phyloP scores from a whole-genome alignment of 306 rosid genomes.

The Neltuma alba region DNA sequence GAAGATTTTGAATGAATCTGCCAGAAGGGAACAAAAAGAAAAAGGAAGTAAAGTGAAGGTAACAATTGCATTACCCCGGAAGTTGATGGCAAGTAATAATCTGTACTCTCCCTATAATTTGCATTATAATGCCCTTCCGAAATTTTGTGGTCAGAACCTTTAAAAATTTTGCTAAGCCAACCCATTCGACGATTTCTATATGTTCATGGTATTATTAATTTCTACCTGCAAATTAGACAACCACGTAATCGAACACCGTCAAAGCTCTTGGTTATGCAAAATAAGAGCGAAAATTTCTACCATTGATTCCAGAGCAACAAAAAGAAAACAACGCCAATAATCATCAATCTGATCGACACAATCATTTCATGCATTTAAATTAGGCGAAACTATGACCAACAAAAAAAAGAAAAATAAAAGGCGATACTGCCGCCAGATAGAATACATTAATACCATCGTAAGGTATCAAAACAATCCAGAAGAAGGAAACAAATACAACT shows the following conservation, averaged over 20 bases:
- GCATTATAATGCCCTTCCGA: slow-evolving; percentile 63
- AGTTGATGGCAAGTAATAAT: slow-evolving; percentile 62
- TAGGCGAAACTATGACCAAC: slow-evolving; percentile 14
- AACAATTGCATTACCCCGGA: slow-evolving; percentile 64
- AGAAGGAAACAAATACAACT: neutral
- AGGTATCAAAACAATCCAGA: neutral
- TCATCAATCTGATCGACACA: neutral
- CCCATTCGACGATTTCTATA: slow-evolving; percentile 60
- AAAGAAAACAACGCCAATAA: neutral
- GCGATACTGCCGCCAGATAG: neutral
- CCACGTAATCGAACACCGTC: slow-evolving; percentile 20
- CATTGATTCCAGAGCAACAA: slow-evolving; percentile 8
- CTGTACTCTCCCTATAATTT: slow-evolving; percentile 52
- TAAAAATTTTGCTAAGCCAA: slow-evolving; percentile 82
- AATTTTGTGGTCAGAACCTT: slow-evolving; percentile 69
- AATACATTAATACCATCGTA: neutral
- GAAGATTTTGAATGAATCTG: neutral
- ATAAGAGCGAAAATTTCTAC: slow-evolving; percentile 18
- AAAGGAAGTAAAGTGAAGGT: neutral
- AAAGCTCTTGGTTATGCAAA: slow-evolving; percentile 29
- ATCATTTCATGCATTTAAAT: neutral
- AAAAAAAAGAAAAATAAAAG: too few relatives aligned
- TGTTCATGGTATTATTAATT: slow-evolving; percentile 46
- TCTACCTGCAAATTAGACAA: slow-evolving; percentile 60
- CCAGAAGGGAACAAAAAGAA: neutral